Evolutionary conservation across 192 early-diverging fungal genomes (phyloP), one percentile per base, ranked within the genome.

Genomic region (Coemansia sp.): DNA sequence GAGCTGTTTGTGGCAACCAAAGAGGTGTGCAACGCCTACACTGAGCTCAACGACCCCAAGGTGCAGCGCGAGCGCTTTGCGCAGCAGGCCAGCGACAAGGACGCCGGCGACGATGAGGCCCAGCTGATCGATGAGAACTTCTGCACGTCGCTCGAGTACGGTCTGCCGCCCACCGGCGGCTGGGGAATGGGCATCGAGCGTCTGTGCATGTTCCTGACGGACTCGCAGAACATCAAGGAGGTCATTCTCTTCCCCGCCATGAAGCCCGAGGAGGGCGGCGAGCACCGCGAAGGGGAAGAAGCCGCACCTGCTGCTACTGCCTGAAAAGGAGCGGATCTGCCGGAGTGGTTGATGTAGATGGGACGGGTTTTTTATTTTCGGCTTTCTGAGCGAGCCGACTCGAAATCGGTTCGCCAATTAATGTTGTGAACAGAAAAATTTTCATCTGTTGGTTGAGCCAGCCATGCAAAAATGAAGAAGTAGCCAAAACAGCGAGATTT

Each of bases 41-140:
- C 97, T 8, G 97, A 99, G 89, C 88, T 99, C 81, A 99, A 99
- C 88, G 97, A 99, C 86, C 97, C 97, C 46, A 96, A 95, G 76
- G 97, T 97, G 71, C 97, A 99, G 85, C 92, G 97, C 65, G 95
- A 96, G 78, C 87, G 96, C 73, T 99, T 99, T 81, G 96, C 89
- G 45, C 94, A 97, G 87, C 97, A 99, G 86, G 97, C 97, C 36
- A 81, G 70, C 40, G 96, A 99, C 77, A 99, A 99, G 90, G 97
- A 86, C 64, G 94, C 93, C 61, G 97, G 97, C 70, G 97, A 99
- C 76, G 97, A 99, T 71, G 97, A 99, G 82, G 97, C 97, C 26
- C 97, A 99, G 85, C 73, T 95, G 72, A 92, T 99, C 68, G 97
- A 99, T 69, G 96, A 99, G 84, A 93, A 89, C 69, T 99, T 98